phyloP scores from a whole-genome alignment of 805 yeast genomes.

The Saturnispora saitoi region DNA sequence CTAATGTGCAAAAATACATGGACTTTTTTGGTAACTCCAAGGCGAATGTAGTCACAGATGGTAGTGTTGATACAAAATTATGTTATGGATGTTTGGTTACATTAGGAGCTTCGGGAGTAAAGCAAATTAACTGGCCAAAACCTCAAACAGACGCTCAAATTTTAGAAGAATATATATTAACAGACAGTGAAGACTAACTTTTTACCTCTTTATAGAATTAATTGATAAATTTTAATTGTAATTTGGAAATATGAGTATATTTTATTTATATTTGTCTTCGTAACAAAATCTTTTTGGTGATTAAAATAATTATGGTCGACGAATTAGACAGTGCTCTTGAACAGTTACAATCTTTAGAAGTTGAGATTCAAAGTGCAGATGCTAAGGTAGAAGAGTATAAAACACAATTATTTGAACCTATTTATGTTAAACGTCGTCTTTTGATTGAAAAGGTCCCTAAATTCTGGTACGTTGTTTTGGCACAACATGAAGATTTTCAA shows the following conservation, averaged over 20 bases:
- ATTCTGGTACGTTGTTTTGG: constrained; percentile 84
- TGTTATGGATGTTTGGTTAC: constrained; percentile 77
- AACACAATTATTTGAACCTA: constrained; percentile 42
- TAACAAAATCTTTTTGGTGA: not conserved
- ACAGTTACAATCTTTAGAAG: constrained; percentile 28
- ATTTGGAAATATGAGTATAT: not conserved
- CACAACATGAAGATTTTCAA: constrained; percentile 76
- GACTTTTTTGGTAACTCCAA: constrained; percentile 4
- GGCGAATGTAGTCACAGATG: not conserved
- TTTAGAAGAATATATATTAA: constrained; percentile 20
- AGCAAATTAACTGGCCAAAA: constrained; percentile 26
- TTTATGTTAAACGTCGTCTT: constrained; percentile 49
- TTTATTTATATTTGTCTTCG: not conserved
- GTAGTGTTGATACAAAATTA: constrained; percentile 26
- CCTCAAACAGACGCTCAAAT: constrained; percentile 23
- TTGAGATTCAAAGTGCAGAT: constrained; percentile 46
- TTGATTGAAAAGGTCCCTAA: constrained; percentile 50
- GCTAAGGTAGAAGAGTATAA: constrained; percentile 50
- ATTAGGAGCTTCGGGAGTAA: constrained; percentile 34
- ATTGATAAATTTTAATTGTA: not conserved
- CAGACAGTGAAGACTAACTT: constrained; percentile 7
- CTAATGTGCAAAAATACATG: constrained; percentile 21
- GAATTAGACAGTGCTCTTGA: constrained; percentile 7
- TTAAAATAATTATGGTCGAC: not conserved
- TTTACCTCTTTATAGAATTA: not conserved